Percentiles rank a stretch among this genome's conserved stretches.
These are phyloP conservation scores for Bothriochloa decipiens DNA, from an alignment of 176 grass and related monocot species.

Conservation along the genomic window DNA sequence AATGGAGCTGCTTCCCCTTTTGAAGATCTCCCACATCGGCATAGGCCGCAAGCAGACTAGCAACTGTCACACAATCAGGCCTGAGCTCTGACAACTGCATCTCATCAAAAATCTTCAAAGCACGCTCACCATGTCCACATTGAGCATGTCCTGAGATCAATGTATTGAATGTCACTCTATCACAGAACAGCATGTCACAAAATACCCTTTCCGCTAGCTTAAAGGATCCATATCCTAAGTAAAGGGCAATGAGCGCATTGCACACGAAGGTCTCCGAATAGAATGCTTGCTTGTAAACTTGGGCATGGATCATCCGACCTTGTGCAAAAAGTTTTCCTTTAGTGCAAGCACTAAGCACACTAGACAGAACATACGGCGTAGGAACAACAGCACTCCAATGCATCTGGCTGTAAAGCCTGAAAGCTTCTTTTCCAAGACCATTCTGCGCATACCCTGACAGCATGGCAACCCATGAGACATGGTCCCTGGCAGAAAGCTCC, in stretches of 20 bases:
- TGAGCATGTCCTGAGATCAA: conserved; percentile 70
- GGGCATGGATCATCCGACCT: conserved; percentile 59
- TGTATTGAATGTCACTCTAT: conserved; percentile 66
- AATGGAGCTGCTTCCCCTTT: conserved; percentile 66
- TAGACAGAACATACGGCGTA: conserved; percentile 66
- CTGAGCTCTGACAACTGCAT: conserved; percentile 49
- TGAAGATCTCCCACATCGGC: conserved; percentile 47
- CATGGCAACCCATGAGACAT: conserved; percentile 77
- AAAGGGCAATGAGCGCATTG: conserved; percentile 62
- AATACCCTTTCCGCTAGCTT: conserved; percentile 55
- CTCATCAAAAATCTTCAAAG: conserved; percentile 50
- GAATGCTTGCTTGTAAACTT: conserved; percentile 63
- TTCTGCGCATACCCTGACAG: conserved; percentile 60
- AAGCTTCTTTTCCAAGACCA: conserved; percentile 57
- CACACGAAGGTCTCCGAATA: conserved; percentile 57
- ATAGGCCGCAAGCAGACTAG: conserved; percentile 60
- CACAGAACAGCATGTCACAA: conserved; percentile 46
- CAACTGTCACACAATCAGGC: conserved; percentile 64
- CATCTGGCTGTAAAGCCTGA: conserved; percentile 53
- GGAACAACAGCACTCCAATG: conserved; percentile 40
- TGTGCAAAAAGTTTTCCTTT: conserved; percentile 49
- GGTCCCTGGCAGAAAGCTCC: conserved; percentile 57
- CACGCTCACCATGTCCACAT: conserved; percentile 42
- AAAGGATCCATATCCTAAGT: conserved; percentile 44
- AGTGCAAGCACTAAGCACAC: conserved; percentile 66